Conservation (phyloP, 441 rosid genomes). For the Croton laevigatus region DNA sequence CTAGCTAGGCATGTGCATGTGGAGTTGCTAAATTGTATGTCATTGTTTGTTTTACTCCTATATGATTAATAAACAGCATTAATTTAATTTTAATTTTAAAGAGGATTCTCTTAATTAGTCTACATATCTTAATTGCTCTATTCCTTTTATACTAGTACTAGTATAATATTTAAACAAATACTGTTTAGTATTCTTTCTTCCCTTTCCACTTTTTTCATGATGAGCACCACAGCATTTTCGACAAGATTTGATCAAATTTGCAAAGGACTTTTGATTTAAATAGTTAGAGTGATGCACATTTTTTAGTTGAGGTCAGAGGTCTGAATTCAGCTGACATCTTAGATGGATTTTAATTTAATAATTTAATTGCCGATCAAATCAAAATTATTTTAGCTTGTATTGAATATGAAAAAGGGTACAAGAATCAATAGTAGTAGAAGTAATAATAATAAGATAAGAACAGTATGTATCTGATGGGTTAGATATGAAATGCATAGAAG, state of each 20-base stretch:
- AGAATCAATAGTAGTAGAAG: too few relatives aligned
- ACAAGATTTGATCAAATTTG: neutral
- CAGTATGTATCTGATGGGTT: neutral
- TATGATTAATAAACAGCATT: constrained; percentile 36
- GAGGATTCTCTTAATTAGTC: constrained; percentile 36
- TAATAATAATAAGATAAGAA: neutral
- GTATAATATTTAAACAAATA: neutral
- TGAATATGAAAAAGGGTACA: neutral
- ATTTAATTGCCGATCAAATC: too few relatives aligned
- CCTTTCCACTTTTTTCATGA: constrained; percentile 16
- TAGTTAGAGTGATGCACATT: too few relatives aligned
- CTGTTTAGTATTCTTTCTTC: neutral
- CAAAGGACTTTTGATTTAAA: too few relatives aligned
- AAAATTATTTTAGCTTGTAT: too few relatives aligned
- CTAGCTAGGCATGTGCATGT: constrained; percentile 46
- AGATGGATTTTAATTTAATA: too few relatives aligned
- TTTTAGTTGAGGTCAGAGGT: too few relatives aligned
- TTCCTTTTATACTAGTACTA: constrained; percentile 23
- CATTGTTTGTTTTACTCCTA: constrained; percentile 35
- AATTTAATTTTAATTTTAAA: constrained; percentile 27
- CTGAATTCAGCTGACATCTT: too few relatives aligned
- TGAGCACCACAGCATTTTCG: constrained; percentile 16
- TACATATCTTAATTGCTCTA: constrained; percentile 24
- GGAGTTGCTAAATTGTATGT: constrained; percentile 36
- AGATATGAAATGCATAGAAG: neutral